A percentile compares a stretch with the other conserved stretches of the same genome.
Evolutionary conservation across 129 eudicot genomes (phyloP).

Genomic region (Sambucus nigra): DNA sequence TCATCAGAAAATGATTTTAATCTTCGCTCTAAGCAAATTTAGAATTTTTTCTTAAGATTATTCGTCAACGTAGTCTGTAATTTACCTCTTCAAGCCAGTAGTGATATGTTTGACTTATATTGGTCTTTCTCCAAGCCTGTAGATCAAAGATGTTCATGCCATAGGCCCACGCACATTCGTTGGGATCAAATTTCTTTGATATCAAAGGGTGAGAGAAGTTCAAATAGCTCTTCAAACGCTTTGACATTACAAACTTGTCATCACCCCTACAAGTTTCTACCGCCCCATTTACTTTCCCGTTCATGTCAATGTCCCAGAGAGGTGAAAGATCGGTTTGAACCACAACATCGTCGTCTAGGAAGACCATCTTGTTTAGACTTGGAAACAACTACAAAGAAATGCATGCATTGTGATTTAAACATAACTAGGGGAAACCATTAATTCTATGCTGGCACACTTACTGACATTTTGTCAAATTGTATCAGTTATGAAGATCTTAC

Average conservation of each 20-base stretch:
- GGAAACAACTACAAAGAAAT: slow-evolving; percentile 69
- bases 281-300: slow-evolving; percentile 88
- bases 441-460: no score
- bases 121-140: slow-evolving; percentile 81
- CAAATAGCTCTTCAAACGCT: slow-evolving; percentile 63
- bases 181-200: slow-evolving; percentile 49
- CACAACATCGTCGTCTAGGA: slow-evolving; percentile 90
- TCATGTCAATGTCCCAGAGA: slow-evolving; percentile 85
- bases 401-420: background rate
- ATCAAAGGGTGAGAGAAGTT: slow-evolving; percentile 88
- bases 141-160: slow-evolving; percentile 91
- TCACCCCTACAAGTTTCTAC: slow-evolving; percentile 76
- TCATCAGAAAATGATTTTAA: background rate
- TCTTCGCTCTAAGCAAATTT: background rate
- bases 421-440: background rate
- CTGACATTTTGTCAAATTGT: no score
- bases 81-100: slow-evolving; percentile 75
- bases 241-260: slow-evolving; percentile 84
- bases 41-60: background rate
- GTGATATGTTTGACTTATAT: slow-evolving; percentile 70
- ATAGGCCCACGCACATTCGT: slow-evolving; percentile 97
- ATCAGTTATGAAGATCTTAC: no score
- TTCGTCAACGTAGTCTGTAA: no score
- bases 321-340: slow-evolving; percentile 76
- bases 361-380: slow-evolving; percentile 59